A percentile compares a stretch with the other conserved stretches of the same genome.
These are phyloP conservation scores for Mrakia blollopis DNA, from an alignment of 768 basidiomycete species.

Conservation along the genomic window DNA sequence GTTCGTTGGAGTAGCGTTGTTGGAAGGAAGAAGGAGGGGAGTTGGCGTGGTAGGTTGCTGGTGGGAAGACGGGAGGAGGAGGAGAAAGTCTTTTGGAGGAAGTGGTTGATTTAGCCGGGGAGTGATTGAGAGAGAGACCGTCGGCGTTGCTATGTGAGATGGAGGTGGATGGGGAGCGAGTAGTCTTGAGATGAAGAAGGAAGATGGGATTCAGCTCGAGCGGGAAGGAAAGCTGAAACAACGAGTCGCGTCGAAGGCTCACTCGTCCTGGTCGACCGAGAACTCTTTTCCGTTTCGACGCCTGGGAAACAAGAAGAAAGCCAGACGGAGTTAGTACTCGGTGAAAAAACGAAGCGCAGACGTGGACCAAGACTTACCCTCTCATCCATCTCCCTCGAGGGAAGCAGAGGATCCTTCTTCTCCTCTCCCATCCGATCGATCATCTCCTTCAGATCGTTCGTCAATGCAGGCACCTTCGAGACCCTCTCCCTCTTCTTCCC, in stretches of 20 bases:
- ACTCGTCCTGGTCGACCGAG: slow-evolving; percentile 19
- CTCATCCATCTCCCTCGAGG: not conserved
- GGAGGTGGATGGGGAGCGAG: not conserved
- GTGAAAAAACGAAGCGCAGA: too few relatives aligned
- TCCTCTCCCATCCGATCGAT: slow-evolving; percentile 10
- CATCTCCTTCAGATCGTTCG: slow-evolving; percentile 17
- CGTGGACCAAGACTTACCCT: not conserved
- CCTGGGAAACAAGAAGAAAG: not conserved
- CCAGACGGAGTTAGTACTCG: too few relatives aligned
- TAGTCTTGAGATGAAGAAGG: not conserved
- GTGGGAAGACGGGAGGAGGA: not conserved
- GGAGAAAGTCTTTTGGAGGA: not conserved
- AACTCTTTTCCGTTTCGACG: slow-evolving; percentile 18
- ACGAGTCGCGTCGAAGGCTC: not conserved
- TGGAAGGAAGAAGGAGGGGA: slow-evolving; percentile 6
- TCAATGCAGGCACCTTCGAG: not conserved
- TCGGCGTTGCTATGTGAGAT: not conserved
- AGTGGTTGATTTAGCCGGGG: not conserved
- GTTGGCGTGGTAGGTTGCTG: not conserved
- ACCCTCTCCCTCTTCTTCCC: not conserved
- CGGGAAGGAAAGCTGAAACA: not conserved
- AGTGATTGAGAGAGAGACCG: not conserved
- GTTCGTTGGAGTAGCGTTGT: not conserved
- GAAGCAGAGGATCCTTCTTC: not conserved
- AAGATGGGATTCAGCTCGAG: not conserved